These are phyloP conservation scores for Begonia loranthoides DNA, from an alignment of 306 rosid species.

Conservation along the genomic window DNA sequence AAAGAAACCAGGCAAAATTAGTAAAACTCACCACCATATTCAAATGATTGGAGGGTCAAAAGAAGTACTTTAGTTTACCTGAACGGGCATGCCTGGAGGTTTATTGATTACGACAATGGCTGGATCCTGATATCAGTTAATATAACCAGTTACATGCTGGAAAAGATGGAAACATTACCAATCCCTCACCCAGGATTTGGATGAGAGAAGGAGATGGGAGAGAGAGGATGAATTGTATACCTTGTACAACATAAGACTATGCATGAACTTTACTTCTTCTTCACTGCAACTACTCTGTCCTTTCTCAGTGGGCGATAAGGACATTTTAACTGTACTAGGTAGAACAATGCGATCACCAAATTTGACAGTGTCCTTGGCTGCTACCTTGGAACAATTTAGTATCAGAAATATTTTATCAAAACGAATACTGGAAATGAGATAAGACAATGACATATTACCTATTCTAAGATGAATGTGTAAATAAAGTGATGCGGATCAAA, in stretches of 20 bases:
- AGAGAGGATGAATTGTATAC: slow-evolving; percentile 22
- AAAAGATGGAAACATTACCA: background rate
- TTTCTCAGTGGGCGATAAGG: slow-evolving; percentile 18
- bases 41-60: background rate
- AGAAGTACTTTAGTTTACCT: slow-evolving; percentile 25
- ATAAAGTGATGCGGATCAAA: too few species aligned
- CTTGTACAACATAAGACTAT: slow-evolving; percentile 49
- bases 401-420: slow-evolving; percentile 5
- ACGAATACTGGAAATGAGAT: too few species aligned
- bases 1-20: slow-evolving; percentile 3
- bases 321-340: slow-evolving; percentile 38
- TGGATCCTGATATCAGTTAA: slow-evolving; percentile 44
- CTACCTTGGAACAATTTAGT: slow-evolving; percentile 29
- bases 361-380: slow-evolving; percentile 57
- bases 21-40: slow-evolving; percentile 5
- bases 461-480: too few species aligned
- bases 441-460: too few species aligned
- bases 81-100: slow-evolving; percentile 92
- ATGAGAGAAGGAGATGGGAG: background rate
- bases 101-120: slow-evolving; percentile 63
- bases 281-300: slow-evolving; percentile 26
- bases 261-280: slow-evolving; percentile 40
- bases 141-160: background rate
- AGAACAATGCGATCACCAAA: slow-evolving; percentile 57
- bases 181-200: background rate